A percentile compares a stretch with the other conserved stretches of the same genome.
Evolutionary conservation across 345 rosid species (phyloP).

Genomic region (Lumnitzera littorea): DNA sequence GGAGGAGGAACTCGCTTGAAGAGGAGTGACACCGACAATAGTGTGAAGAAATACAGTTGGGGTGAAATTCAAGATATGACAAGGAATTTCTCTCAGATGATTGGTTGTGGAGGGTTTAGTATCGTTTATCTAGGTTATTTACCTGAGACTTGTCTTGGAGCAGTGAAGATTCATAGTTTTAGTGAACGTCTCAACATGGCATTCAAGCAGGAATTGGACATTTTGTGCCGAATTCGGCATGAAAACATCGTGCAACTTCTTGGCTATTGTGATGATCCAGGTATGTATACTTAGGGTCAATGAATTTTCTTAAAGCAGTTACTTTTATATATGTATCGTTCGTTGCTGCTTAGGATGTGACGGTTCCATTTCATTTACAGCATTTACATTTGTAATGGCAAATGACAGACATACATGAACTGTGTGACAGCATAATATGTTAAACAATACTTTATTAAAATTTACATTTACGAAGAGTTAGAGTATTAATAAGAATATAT

Average conservation of each 20-base stretch:
- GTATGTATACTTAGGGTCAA: constrained; percentile 12
- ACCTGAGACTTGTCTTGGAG: background rate
- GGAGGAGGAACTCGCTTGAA: too few relatives aligned
- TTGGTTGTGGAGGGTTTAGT: constrained; percentile 19
- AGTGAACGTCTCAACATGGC: constrained; percentile 52
- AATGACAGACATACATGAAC: too few relatives aligned
- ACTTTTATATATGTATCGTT: background rate
- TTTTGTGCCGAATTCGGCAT: constrained; percentile 56
- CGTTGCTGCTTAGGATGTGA: too few relatives aligned
- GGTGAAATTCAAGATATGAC: constrained; percentile 13
- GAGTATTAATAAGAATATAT: too few relatives aligned
- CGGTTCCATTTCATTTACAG: background rate
- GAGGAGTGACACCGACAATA: too few relatives aligned
- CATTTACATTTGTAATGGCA: background rate
- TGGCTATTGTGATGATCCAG: constrained; percentile 62
- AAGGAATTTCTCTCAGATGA: constrained; percentile 4
- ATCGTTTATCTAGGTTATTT: constrained; percentile 17
- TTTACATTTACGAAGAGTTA: too few relatives aligned
- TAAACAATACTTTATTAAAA: too few relatives aligned
- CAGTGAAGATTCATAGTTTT: constrained; percentile 10
- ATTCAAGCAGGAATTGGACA: constrained; percentile 65
- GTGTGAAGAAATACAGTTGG: constrained; percentile 9
- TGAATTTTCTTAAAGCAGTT: background rate
- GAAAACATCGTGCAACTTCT: constrained; percentile 64
- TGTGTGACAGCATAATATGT: too few relatives aligned